These are phyloP conservation scores for Salicornia ramosissima DNA, from an alignment of 148 eudicot species.

Conservation along the genomic window DNA sequence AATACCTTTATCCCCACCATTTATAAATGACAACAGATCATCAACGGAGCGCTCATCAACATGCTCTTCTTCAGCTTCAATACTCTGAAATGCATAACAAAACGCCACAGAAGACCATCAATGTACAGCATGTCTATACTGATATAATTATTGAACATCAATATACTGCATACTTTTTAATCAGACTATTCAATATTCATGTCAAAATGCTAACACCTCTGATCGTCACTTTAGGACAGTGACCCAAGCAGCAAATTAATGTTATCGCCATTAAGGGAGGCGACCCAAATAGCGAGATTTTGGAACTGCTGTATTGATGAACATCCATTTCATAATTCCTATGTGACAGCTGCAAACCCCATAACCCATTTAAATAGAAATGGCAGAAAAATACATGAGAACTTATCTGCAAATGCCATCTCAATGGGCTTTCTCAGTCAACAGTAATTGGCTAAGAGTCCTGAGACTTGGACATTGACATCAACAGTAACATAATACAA, in stretches of 20 bases:
- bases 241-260: no score
- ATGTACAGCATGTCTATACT: neutral
- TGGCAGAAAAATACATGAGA: neutral
- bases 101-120: slow-evolving; percentile 17
- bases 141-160: neutral
- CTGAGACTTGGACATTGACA: no score
- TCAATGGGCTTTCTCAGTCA: no score
- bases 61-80: slow-evolving; percentile 55
- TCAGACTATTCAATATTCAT: neutral
- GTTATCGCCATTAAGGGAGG: neutral
- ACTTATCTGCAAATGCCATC: neutral
- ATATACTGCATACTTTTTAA: neutral
- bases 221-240: neutral
- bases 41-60: slow-evolving; percentile 78
- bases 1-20: slow-evolving; percentile 63
- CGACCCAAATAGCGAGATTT: neutral
- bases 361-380: neutral
- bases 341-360: neutral
- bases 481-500: no score
- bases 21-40: slow-evolving; percentile 77
- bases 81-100: slow-evolving; percentile 35
- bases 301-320: neutral
- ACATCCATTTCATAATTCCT: slow-evolving; percentile 1
- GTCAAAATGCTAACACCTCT: slow-evolving; percentile 7
- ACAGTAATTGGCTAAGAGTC: no score